Conservation (phyloP, 169 alveolate species). For the Eimeria falciformis region DNA sequence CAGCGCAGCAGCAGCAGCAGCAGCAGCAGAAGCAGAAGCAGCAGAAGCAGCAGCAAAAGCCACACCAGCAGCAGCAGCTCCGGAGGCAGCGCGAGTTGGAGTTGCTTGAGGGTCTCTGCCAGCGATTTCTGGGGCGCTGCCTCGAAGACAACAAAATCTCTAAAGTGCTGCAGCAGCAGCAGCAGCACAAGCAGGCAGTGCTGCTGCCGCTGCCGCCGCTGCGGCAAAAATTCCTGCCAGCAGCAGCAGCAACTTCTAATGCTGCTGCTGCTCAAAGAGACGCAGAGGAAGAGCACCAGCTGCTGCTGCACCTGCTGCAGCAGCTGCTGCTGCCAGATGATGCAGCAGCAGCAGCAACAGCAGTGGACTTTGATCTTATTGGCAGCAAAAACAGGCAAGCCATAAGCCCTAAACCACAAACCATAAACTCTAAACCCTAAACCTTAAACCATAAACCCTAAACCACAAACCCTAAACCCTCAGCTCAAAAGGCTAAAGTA, state of each 20-base stretch:
- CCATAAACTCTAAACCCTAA: background rate
- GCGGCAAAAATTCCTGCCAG: background rate
- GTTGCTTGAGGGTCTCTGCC: background rate
- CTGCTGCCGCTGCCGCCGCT: constrained; percentile 3
- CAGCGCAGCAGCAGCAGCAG: constrained; percentile 34
- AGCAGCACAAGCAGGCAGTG: background rate
- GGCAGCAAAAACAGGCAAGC: background rate
- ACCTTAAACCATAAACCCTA: background rate
- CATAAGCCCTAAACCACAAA: too few relatives aligned
- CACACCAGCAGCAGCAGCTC: background rate
- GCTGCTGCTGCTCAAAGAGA: background rate
- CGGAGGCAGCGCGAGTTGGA: constrained; percentile 1
- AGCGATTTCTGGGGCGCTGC: background rate
- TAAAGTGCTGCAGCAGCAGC: background rate
- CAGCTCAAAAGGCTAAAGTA: background rate
- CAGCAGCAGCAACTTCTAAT: background rate
- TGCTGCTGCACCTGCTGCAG: background rate
- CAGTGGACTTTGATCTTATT: background rate
- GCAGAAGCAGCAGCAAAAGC: background rate
- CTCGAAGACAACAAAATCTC: background rate
- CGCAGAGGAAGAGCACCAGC: background rate
- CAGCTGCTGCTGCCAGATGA: background rate
- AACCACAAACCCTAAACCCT: background rate
- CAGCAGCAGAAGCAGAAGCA: constrained; percentile 27
- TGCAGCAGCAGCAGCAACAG: constrained; percentile 3